Base-by-base conservation (phyloP, 306 rosid species). In the Chamaecrista fasciculata region DNA sequence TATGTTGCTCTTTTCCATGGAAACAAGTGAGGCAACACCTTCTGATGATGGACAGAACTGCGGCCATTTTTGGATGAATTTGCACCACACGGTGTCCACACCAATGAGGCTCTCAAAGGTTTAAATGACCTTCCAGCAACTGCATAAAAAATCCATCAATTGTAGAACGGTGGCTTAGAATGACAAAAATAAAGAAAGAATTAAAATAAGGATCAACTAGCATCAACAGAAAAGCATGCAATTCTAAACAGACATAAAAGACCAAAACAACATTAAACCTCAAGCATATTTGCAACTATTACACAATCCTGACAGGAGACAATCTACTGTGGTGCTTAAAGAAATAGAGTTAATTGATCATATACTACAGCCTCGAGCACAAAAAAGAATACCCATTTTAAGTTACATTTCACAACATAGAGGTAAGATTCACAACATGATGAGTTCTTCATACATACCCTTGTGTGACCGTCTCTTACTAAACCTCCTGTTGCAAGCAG, bases 1-100 rank as follows among this genome's bases (percentile, higher is more conserved):
- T 82, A 72, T 37, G 81, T 66, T 63, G 92, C 55, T 86, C 95
- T 87, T 82, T 90, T 94, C 98, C 98, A 90, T 8, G 96, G 97
- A 82, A 86, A 86, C 62, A 86, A 81, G 46, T 70, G 79, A 73
- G 98, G 96, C 42, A 85, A 69, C 73, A 82, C 76, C 82, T 81
- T 90, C 77, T 71, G 87, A 75, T 77, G 81, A 73, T 62, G 69
- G 67, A 62, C 36, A 19, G 83, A 62, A 62, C 62, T 70, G 79
- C 48, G 63, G 49, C 59, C 68, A 57, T 74, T 73, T 75, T 80
- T 70, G 23, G 83, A 74, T 19, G 89, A 71, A 70, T 67, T 75
- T 68, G 85, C 70, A 74, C 85, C 84, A 67, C 79, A 5, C 2
- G 81, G 80, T 20, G 97, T 90, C 98, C 98, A 94, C 62, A 90